Base-by-base conservation (phyloP, 371 early-diverging fungal species). In the Capillidium heterosporum region DNA sequence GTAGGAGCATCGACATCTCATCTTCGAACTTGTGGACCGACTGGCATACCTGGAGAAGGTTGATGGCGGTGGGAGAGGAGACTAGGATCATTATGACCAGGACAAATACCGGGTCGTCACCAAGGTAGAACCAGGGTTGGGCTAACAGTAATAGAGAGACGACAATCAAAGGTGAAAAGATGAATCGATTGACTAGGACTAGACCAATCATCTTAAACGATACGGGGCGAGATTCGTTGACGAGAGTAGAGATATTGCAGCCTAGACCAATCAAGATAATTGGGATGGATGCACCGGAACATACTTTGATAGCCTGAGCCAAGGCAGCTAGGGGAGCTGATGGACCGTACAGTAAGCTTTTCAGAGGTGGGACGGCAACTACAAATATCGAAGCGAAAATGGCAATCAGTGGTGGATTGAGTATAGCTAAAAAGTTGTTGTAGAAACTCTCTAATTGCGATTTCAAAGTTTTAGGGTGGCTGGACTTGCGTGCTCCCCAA, bases 261-360 rank as follows among this genome's bases (percentile, higher is more conserved):
- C 85, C 85, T 0, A 85, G 70, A 56, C 81, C 78, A 10, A 82
- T 63, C 35, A 85, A 63, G 23, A 80, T 74, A 53, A 82, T 67
- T 1, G 85, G 85, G 21, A 85, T 80, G 5, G 82, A 74, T 8
- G 80, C 75, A 28, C 69, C 70, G 23, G 81, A 80, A 61, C 81
- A 81, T 31, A 71, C 66, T 47, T 80, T 77, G 23, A 85, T 71
- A 0, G 82, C 80, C 13, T 65, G 62, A n/a, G 80, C 72, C 48
- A 82, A 52, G 8, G 78, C 65, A 17, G 77, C 64, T 51, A 77
- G 71, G 2, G 81, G 56, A 0, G 72, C 63, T 21, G 74, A 67
- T 49, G 66, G 51, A n/a, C 67, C 66, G 50, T 71, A 76, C 61
- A 84, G 54, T 13, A 72, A 47, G n/a, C 57, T 44, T 43, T 77